Evolutionary conservation across 495 filamentous ascomycete species (phyloP), one percentile per base, ranked within the genome.

Genomic region (Darksidea phi): DNA sequence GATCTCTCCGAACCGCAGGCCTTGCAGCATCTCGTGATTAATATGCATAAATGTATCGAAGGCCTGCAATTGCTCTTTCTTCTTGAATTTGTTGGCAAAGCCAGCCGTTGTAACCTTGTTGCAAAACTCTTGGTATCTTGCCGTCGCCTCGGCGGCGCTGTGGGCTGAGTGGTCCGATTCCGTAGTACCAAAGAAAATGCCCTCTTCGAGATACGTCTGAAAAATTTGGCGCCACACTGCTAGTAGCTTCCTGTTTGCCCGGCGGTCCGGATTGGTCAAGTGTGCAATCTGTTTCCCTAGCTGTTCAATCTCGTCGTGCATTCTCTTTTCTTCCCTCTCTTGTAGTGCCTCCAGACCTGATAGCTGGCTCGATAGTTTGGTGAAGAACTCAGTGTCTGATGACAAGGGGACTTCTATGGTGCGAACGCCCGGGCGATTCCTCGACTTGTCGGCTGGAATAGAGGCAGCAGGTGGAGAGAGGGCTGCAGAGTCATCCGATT

Each of bases 171-270:
- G 81, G 60, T 84, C 79, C 17, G 63, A 67, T 62, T 90, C 87
- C 13, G 74, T 76, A 0, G 80, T 84, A 0, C 86, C 87, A 74
- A 90, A 90, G 74, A 91, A 91, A 8, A 90, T 75, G n/a, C 81
- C 75, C 6, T 80, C 81, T 34, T 89, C 82, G 23, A 86, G 70
- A 62, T 91, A 91, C 1, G 88, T 68, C 42, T 85, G 80, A 63
- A 91, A 89, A 43, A 91, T 84, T 58, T 84, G 79, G 42, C 88
- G 83, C 88, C 88, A 91, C 25, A 78, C 76, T 52, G 84, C 82
- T 23, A 90, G 70, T 66, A 91, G 86, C n/a, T 79, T 81, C 62
- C 79, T 86, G 56, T 74, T 71, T 25, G 67, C 52, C 12, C 77
- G 76, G 34, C 73, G 77, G 8, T 79, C 74, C 11, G 88, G 88